These are phyloP conservation scores for Cladosporium sp. DNA, from an alignment of 2,329 filamentous ascomycete genomes.

Conservation along the genomic window DNA sequence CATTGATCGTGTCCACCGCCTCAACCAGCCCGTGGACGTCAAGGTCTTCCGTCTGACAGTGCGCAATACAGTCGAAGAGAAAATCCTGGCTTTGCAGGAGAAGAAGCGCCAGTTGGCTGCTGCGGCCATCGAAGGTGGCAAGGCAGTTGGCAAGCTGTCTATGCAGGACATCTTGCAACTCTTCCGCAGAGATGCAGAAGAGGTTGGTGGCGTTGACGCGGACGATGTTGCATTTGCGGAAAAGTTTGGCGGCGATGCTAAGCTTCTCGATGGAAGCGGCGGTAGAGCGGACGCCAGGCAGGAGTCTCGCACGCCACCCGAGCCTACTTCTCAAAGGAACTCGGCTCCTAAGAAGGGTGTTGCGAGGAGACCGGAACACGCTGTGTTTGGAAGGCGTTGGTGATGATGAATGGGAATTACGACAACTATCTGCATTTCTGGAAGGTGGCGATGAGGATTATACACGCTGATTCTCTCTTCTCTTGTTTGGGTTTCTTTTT, in stretches of 20 bases:
- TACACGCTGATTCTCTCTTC: too few relatives aligned
- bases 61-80: conserved; percentile 79
- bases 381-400: conserved; percentile 34
- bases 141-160: conserved; percentile 75
- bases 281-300: background rate
- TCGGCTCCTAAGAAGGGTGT: conserved; percentile 17
- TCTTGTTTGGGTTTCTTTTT: too few relatives aligned
- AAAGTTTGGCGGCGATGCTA: conserved; percentile 30
- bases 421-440: too few relatives aligned
- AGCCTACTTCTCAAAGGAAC: conserved; percentile 1
- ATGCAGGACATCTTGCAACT: conserved; percentile 91
- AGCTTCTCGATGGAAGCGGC: conserved; percentile 30
- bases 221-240: conserved; percentile 39
- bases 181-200: conserved; percentile 67
- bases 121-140: conserved; percentile 80
- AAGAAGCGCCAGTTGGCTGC: conserved; percentile 90
- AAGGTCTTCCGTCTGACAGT: conserved; percentile 93
- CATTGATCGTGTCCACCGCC: conserved; percentile 95
- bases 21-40: conserved; percentile 93
- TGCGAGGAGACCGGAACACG: conserved; percentile 27
- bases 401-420: too few relatives aligned
- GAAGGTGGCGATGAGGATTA: too few relatives aligned
- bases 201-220: conserved; percentile 28
- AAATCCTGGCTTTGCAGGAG: conserved; percentile 90
- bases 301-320: background rate